phyloP scores from a whole-genome alignment of 2,329 filamentous ascomycete genomes.

The Gyromitra esculenta region DNA sequence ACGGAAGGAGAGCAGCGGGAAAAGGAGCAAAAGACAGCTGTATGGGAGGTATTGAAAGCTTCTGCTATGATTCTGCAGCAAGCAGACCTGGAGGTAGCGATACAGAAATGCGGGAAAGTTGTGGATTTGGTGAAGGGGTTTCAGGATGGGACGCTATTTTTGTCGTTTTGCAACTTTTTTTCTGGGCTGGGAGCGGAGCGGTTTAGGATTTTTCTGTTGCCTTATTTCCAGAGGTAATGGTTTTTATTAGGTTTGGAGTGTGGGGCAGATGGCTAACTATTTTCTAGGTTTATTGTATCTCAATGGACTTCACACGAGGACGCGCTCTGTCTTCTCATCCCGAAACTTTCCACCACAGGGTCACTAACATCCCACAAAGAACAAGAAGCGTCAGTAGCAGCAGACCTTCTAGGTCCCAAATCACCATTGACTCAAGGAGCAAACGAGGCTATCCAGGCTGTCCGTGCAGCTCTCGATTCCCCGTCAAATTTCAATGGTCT shows the following conservation, averaged over 20 bases:
- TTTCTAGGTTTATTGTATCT: slow-evolving; percentile 73
- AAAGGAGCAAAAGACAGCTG: slow-evolving; percentile 60
- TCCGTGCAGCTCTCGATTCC: slow-evolving; percentile 15
- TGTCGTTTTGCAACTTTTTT: slow-evolving; percentile 85
- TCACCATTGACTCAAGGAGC: slow-evolving; percentile 33
- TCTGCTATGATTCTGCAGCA: slow-evolving; percentile 75
- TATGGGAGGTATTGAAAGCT: slow-evolving; percentile 66
- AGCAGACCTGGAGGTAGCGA: slow-evolving; percentile 80
- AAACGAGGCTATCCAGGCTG: slow-evolving; percentile 13
- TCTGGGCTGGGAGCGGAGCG: slow-evolving; percentile 76
- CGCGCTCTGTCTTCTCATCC: slow-evolving; percentile 74
- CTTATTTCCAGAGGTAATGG: slow-evolving; percentile 78
- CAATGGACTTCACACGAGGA: slow-evolving; percentile 77
- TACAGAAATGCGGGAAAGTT: slow-evolving; percentile 74
- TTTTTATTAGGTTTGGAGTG: background rate
- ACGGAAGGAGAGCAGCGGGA: background rate
- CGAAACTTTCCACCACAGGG: slow-evolving; percentile 66
- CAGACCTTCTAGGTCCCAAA: slow-evolving; percentile 44
- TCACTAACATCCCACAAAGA: slow-evolving; percentile 62
- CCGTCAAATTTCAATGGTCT: background rate
- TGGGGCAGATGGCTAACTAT: slow-evolving; percentile 5
- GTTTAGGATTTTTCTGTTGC: slow-evolving; percentile 81
- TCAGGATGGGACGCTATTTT: slow-evolving; percentile 65
- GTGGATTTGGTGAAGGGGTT: slow-evolving; percentile 71
- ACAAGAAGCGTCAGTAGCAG: slow-evolving; percentile 23